Evolutionary conservation across 1,139 yeast genomes (phyloP), one percentile per base, ranked within the genome.

Genomic region (Spencermartinsiella ligniputridi): DNA sequence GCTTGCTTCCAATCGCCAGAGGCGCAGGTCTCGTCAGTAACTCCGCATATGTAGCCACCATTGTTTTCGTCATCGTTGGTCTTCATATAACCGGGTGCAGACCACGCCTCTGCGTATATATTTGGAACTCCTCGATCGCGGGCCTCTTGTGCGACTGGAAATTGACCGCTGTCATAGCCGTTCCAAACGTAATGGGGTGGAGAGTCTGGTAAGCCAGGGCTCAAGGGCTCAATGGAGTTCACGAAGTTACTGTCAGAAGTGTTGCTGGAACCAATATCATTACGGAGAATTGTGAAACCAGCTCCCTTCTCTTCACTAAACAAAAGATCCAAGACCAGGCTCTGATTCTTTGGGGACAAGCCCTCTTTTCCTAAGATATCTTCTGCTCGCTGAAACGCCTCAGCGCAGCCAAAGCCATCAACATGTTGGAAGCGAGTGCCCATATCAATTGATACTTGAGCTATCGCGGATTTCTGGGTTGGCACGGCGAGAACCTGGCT

Each of bases 11-110:
- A 43, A 16, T 43, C 46, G 15, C 42, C 46, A 17, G 42, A 39
- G 4, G 39, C 38, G 25, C 45, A 42, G 21, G 33, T 17, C 9
- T 33, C 35, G 11, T 22, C 45, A 37, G 41, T 33, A 9, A 43
- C 42, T 20, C 46, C 46, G 34, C 46, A 43, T 21, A 43, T 27
- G 17, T 19, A 21, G 11, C 46, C 46, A n/a, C 46, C 46, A 30
- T 39, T 22, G 12, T 22, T 39, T 21, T 43, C 40, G 20, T 39
- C 38, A 15, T 38, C 41, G 21, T 47, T 47, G 34, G 41, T 30
- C 34, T 49, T 50, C 53, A 50, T 50, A 46, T 47, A 50, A 6
- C 48, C 51, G 11, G 53, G 53, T 6, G 53, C 52, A 37, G 51
- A 46, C 53, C 53, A 50, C 59, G 49, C 45, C 12, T 41, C 45